Percentiles rank a stretch among this genome's conserved stretches.
Evolutionary conservation across 805 yeast genomes (phyloP).

Genomic region (Cyberlindnera galapagoensis): DNA sequence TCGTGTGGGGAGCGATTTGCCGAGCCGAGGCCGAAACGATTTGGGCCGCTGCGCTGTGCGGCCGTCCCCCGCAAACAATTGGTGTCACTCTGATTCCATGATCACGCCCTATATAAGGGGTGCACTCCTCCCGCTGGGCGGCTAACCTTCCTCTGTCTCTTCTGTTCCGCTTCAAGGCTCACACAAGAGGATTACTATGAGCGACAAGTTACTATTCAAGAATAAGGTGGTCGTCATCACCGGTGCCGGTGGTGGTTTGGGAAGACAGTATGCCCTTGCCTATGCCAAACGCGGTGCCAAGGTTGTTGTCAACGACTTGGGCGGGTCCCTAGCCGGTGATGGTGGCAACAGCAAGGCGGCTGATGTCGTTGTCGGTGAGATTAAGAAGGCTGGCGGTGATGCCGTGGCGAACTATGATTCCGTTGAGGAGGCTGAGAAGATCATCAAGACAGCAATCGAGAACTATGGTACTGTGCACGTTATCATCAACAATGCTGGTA

Average conservation of each 20-base stretch:
- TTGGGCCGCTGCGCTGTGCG: too few species aligned
- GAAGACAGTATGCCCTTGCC: constrained; percentile 79
- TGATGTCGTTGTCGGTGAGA: constrained; percentile 83
- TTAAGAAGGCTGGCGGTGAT: constrained; percentile 63
- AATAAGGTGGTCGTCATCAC: constrained; percentile 89
- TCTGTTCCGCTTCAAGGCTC: neutral
- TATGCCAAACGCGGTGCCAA: constrained; percentile 89
- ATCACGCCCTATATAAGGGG: too few species aligned
- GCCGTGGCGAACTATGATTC: constrained; percentile 96
- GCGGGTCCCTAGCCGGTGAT: constrained; percentile 73
- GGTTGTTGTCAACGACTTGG: constrained; percentile 92
- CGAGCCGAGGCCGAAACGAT: too few species aligned
- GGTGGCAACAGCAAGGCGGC: constrained; percentile 75
- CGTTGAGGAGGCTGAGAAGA: constrained; percentile 77
- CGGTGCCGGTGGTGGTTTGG: constrained; percentile 98
- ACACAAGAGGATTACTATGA: too few species aligned
- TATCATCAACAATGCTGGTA: constrained; percentile 91
- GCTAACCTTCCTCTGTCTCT: too few species aligned
- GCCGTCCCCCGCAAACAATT: too few species aligned
- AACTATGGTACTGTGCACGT: constrained; percentile 85
- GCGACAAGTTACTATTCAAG: constrained; percentile 47
- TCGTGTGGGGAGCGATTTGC: too few species aligned
- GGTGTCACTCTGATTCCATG: too few species aligned
- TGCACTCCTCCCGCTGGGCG: too few species aligned
- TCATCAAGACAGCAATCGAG: constrained; percentile 79